A percentile compares a stretch with the other conserved stretches of the same genome.
phyloP scores from a whole-genome alignment of 2,329 filamentous ascomycete genomes.

The Trichoderma pleuroti region DNA sequence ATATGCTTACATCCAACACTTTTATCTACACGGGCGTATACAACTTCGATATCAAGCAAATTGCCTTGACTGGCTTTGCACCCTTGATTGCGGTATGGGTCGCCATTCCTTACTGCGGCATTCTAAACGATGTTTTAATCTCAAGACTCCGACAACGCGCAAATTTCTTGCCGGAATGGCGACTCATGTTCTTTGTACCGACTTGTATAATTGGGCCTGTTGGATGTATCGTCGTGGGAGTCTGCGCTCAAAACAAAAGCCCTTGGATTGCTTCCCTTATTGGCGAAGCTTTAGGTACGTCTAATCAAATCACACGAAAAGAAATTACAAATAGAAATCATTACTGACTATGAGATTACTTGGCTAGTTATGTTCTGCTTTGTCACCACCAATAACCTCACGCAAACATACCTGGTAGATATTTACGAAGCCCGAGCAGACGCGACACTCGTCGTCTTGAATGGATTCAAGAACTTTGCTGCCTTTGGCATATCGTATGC shows the following conservation, averaged over 20 bases:
- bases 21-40: slow-evolving; percentile 3
- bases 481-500: slow-evolving; percentile 3
- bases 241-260: slow-evolving; percentile 3
- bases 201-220: slow-evolving; percentile 5
- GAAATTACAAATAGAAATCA: neutral
- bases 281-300: slow-evolving; percentile 2
- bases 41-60: slow-evolving; percentile 2
- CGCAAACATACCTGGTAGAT: slow-evolving; percentile 3
- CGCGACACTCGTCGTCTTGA: slow-evolving; percentile 2
- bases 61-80: neutral
- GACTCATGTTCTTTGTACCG: slow-evolving; percentile 4
- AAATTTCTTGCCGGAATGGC: neutral
- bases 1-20: slow-evolving; percentile 8
- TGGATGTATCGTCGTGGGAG: slow-evolving; percentile 7
- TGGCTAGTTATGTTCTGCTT: neutral
- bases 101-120: slow-evolving; percentile 5
- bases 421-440: slow-evolving; percentile 6
- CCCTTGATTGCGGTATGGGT: slow-evolving; percentile 5
- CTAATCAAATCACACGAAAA: neutral
- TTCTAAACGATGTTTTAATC: neutral
- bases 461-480: slow-evolving; percentile 12
- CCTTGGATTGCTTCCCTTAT: slow-evolving; percentile 7
- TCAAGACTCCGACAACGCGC: slow-evolving; percentile 1
- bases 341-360: neutral
- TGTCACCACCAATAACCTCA: slow-evolving; percentile 1